A percentile compares a stretch with the other conserved stretches of the same genome.
Conservation (phyloP, 306 rosid species). For the Rubus parviflorus region DNA sequence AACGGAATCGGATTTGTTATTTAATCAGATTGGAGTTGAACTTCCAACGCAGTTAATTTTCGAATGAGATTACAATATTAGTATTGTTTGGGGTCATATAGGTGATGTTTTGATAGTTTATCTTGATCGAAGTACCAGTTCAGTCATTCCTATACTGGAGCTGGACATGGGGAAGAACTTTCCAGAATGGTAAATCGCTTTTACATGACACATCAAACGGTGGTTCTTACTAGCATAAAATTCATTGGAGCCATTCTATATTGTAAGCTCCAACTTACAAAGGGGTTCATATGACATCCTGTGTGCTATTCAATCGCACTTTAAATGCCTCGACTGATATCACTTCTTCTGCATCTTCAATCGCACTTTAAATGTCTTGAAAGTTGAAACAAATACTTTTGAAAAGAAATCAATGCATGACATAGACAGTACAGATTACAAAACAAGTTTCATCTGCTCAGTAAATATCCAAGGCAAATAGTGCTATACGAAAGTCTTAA, state of each 20-base stretch:
- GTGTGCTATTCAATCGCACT: no score
- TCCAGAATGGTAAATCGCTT: neutral
- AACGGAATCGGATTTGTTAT: neutral
- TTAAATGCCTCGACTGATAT: no score
- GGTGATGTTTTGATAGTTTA: neutral
- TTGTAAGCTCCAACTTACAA: neutral
- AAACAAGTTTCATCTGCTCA: slow-evolving; percentile 4
- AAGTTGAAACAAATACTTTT: neutral
- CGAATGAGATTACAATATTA: neutral
- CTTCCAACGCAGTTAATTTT: neutral
- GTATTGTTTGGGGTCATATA: neutral
- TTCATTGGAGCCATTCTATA: neutral
- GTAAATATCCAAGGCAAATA: neutral
- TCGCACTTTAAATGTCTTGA: no score
- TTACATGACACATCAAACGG: no score
- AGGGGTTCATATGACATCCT: no score
- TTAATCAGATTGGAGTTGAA: neutral
- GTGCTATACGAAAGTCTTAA: neutral
- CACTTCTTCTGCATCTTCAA: no score
- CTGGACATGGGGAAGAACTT: neutral
- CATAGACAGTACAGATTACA: neutral
- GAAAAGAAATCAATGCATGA: neutral
- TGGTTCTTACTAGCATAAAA: neutral
- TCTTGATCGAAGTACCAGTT: neutral
- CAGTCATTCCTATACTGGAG: neutral